Evolutionary conservation across 2,329 filamentous ascomycete genomes (phyloP), one percentile per base, ranked within the genome.

Genomic region (Claviceps spartinae): DNA sequence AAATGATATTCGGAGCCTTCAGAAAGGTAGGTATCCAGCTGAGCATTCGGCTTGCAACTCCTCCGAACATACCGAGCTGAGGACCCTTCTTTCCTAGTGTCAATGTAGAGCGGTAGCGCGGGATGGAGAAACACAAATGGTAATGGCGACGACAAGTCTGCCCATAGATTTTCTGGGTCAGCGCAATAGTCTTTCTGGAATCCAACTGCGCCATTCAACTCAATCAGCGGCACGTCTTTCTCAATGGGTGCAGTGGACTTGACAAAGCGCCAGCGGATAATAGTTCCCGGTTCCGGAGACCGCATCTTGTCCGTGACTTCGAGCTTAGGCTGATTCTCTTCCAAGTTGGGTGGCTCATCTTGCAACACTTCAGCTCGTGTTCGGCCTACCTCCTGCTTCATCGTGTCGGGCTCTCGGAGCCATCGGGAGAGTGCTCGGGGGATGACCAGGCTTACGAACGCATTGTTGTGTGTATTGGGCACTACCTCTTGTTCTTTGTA

Each of bases 91-190:
- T 80, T 81, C 54, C 93, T 79, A 9, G 90, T 93, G 67, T 96
- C 93, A 61, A 98, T 93, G 69, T 90, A 95, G 13, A 98, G 78
- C 0, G 91, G 91, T 8, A 97, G 79, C 54, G 83, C 77, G 1
- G 89, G 88, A 61, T 94, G 90, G 67, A 97, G 91, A 64, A 90
- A 88, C 24, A 91, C 85, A 60, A 89, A 89, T 1, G 86, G 86
- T 2, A 82, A 68, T 3, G 81, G 79, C 3, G 77, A 79, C 14
- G 73, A 77, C 11, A 86, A 67, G 50, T 86, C 82, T 37, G 76
- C 70, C 83, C 83, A 89, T 8, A 81, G 73, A 59, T 86, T 88
- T 34, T 75, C 74, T 1, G 77, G 71, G 51, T 86, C 77, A 11
- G 76, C 72, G 57, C 82, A 87, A 59, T 89, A 89, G 54, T 85